Base-by-base conservation (phyloP, 1,139 yeast genomes). In the Yamadazyma songkhlaensis region DNA sequence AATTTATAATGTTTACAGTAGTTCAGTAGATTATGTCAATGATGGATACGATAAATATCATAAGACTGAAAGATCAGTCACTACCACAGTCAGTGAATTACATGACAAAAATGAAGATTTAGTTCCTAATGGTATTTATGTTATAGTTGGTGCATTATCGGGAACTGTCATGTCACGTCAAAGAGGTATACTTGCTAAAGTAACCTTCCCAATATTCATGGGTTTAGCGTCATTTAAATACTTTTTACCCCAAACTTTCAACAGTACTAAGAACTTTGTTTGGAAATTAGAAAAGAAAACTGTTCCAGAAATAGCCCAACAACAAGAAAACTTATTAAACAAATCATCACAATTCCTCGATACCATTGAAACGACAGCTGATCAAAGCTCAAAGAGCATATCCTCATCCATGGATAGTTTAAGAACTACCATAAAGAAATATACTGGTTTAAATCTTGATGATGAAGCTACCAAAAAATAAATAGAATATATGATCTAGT, bases 141-240 rank as follows among this genome's bases (percentile, higher is more conserved):
- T 87, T 21, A 54, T 79, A 9, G 78, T 89, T 30, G 92, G 90
- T n/a, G 73, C 81, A 2, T 73, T 90, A 50, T 68, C 94, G 4
- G 97, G 97, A 37, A 77, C 87, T 22, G 81, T 92, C 35, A 57
- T 85, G 36, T 79, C 95, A 3, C 87, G 96, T 54, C 81, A 81
- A 51, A 74, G 87, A 44, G 77, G 80, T 34, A 43, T 84, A 10
- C 38, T 83, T 4, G 58, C 86, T 11, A 80, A 83, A 51, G 63
- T 74, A 3, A 46, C 77, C 1, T 69, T 80, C 9, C 97, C 97
- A 2, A 42, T 84, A 3, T 61, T 72, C 0, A 72, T 85, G 36
- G 96, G 95, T 11, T 49, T 77, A 13, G 74, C 73, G 9, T 82
- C 95, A 1, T 87, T 89, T 64, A 77, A 72, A 42, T 76, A 80